Evolutionary conservation across 1,139 yeast species (phyloP).

Genomic region (Yamadazyma taylorii): DNA sequence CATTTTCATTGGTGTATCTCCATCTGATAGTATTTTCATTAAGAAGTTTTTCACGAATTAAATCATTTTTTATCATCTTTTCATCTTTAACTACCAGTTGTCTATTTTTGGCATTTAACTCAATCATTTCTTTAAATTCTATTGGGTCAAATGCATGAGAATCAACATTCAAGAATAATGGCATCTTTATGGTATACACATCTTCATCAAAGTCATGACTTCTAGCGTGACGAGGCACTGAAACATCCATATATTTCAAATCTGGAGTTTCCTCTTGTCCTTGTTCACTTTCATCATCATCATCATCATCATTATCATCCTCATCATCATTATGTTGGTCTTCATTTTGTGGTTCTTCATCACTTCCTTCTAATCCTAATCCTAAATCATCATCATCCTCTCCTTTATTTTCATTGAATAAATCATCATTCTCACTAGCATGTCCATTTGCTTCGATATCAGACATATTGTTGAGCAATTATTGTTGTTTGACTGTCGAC

Average conservation of each 20-base stretch:
- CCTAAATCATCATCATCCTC: constrained; percentile 16
- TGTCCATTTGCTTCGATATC: constrained; percentile 11
- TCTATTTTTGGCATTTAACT: constrained; percentile 45
- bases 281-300: constrained; percentile 6
- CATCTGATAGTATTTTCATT: constrained; percentile 88
- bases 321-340: constrained; percentile 7
- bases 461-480: constrained; percentile 11
- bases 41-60: constrained; percentile 51
- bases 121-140: constrained; percentile 57
- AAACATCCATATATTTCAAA: constrained; percentile 55
- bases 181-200: constrained; percentile 65
- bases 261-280: constrained; percentile 21
- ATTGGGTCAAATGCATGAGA: constrained; percentile 86
- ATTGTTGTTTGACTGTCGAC: no score
- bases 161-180: constrained; percentile 78
- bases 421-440: constrained; percentile 3
- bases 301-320: constrained; percentile 6
- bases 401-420: constrained; percentile 5
- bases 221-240: constrained; percentile 74
- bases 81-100: constrained; percentile 27
- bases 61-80: constrained; percentile 42
- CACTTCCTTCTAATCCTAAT: constrained; percentile 14
- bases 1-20: constrained; percentile 78
- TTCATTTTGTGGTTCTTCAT: constrained; percentile 9
- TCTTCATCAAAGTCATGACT: constrained; percentile 42